Evolutionary conservation across 2,329 filamentous ascomycete species (phyloP).

Genomic region (Passalora sequoiae): DNA sequence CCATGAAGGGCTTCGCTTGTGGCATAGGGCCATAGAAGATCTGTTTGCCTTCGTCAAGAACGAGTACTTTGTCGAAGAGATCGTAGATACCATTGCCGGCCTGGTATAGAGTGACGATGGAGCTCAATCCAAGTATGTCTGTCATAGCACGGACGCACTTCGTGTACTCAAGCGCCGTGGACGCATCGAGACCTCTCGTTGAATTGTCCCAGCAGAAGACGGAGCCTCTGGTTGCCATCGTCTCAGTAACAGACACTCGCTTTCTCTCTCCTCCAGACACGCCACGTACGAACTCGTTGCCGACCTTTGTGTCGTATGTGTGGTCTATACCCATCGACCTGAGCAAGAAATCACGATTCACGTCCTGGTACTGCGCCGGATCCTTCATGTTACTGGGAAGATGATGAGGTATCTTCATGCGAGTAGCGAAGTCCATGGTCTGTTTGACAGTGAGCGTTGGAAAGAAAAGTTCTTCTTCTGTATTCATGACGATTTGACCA

Average conservation of each 20-base stretch:
- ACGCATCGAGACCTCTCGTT: constrained; percentile 61
- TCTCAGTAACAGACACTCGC: constrained; percentile 64
- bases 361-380: constrained; percentile 43
- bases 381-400: constrained; percentile 31
- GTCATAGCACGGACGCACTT: constrained; percentile 61
- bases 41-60: constrained; percentile 61
- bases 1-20: constrained; percentile 60
- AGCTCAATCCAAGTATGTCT: constrained; percentile 55
- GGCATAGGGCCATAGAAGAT: constrained; percentile 59
- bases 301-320: constrained; percentile 61
- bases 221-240: constrained; percentile 52
- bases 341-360: constrained; percentile 53
- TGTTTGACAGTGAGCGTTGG: constrained; percentile 54
- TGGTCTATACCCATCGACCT: constrained; percentile 55
- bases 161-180: constrained; percentile 51
- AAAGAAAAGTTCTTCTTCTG: constrained; percentile 49
- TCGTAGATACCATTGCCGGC: constrained; percentile 66
- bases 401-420: constrained; percentile 46
- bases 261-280: constrained; percentile 66
- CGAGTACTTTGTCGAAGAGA: constrained; percentile 64
- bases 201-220: constrained; percentile 65
- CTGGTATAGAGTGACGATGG: constrained; percentile 64
- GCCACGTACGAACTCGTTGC: constrained; percentile 61
- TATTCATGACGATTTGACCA: constrained; percentile 44
- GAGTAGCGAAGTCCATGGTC: constrained; percentile 53